Conservation (phyloP, 106 monocot genomes). For the Phalaenopsis equestris region DNA sequence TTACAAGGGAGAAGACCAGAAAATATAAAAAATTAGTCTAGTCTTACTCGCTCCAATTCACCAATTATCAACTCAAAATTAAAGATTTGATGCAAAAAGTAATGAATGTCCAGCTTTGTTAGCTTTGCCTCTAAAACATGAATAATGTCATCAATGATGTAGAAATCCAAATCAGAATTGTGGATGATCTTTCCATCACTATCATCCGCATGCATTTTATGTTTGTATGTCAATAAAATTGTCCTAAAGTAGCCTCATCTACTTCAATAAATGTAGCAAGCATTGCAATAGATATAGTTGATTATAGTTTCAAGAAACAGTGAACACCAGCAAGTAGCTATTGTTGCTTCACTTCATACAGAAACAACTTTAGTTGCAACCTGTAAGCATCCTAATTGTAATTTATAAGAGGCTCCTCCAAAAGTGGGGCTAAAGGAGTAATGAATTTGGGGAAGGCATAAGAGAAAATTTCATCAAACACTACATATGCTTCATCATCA, state of each 20-base stretch:
- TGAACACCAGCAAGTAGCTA: constrained; percentile 72
- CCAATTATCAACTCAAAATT: constrained; percentile 71
- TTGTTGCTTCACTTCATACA: constrained; percentile 95
- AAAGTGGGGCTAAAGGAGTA: constrained; percentile 63
- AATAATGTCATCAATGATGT: constrained; percentile 64
- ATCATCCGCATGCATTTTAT: constrained; percentile 84
- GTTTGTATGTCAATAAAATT: constrained; percentile 94
- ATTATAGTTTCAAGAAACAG: constrained; percentile 75
- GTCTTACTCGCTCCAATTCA: constrained; percentile 56
- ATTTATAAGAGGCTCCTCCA: constrained; percentile 79
- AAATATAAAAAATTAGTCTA: constrained; percentile 31
- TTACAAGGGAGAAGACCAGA: background rate
- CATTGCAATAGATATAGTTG: constrained; percentile 73
- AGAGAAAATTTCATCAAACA: constrained; percentile 92
- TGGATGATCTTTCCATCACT: constrained; percentile 68
- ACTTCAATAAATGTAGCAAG: constrained; percentile 87
- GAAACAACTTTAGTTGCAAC: constrained; percentile 86
- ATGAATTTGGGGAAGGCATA: constrained; percentile 98
- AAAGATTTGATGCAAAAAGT: constrained; percentile 73
- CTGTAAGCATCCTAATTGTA: constrained; percentile 99
- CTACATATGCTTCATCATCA: constrained; percentile 82
- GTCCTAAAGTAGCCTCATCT: constrained; percentile 77
- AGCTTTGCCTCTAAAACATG: constrained; percentile 66
- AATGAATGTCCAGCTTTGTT: constrained; percentile 63
- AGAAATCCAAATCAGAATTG: constrained; percentile 87